Base-by-base conservation (phyloP, 2,329 filamentous ascomycete genomes). In the Colletotrichum lupini region DNA sequence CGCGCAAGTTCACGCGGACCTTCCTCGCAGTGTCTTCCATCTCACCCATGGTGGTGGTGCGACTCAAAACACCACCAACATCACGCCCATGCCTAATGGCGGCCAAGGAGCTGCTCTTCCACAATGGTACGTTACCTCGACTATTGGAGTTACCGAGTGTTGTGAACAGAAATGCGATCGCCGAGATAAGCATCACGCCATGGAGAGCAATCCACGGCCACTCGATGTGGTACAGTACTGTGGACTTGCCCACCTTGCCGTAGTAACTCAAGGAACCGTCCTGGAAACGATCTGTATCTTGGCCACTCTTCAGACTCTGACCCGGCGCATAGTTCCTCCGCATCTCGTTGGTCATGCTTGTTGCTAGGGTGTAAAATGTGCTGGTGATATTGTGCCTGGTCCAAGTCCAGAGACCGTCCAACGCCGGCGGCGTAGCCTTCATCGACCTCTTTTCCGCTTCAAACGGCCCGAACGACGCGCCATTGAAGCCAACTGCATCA, bases 51-150 rank as follows among this genome's bases (percentile, higher is more conserved):
- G 60, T 57, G 16, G 24, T 42, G 4, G 49, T 32, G 2, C 19
- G 22, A 1, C 8, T 53, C 0, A 63, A 6, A 5, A 68, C 5
- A 1, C 49, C 65, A 37, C 69, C 69, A 12, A 72, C 53, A 9
- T 68, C 65, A 42, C 26, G 42, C 0, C 69, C 65, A 58, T 46
- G 58, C 7, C 65, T 37, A 6, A 68, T 68, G 5, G 32, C 65
- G 4, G 58, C 69, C 37, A 72, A 9, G 9, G 69, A 72, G 5
- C 69, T 72, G 11, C 69, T 68, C 64, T 72, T 72, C 69, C 69
- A 72, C 5, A 68, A 16, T 0, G 69, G 64, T 0, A 68, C 42
- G 6, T 42, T 42, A 2, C 11, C 24, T 2, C 24, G 14, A 6
- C 37, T 19, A 2, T 11, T 14, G 0, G 58, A 28, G 3, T 24